Evolutionary conservation across 192 early-diverging fungal species (phyloP).

Genomic region (Entophlyctis luteolus): DNA sequence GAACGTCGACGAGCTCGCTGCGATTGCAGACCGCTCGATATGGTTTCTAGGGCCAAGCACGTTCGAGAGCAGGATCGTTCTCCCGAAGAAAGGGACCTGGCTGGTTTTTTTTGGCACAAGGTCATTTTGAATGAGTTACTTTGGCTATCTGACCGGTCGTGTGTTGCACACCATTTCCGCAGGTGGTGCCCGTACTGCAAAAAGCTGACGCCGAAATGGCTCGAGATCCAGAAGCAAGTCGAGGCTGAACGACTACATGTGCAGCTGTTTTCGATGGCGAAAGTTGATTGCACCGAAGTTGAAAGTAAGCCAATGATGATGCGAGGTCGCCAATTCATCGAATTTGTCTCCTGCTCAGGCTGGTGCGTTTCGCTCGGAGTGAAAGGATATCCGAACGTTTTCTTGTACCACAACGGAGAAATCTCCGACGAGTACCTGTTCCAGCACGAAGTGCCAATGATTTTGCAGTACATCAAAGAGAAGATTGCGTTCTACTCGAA

Average conservation of each 20-base stretch:
- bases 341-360: background rate
- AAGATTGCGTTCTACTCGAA: background rate
- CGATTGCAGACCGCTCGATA: slow-evolving; percentile 8
- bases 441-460: background rate
- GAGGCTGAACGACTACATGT: background rate
- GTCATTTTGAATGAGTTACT: background rate
- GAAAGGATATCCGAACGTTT: slow-evolving; percentile 21
- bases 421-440: slow-evolving; percentile 2
- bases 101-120: slow-evolving; percentile 2
- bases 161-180: background rate
- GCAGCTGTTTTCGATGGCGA: slow-evolving; percentile 20
- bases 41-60: slow-evolving; percentile 20
- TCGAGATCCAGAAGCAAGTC: slow-evolving; percentile 23
- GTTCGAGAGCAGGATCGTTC: slow-evolving; percentile 3
- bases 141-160: background rate
- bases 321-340: too few relatives aligned
- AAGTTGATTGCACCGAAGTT: slow-evolving; percentile 21
- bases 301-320: background rate
- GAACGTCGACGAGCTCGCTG: slow-evolving; percentile 14
- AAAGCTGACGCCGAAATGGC: slow-evolving; percentile 21
- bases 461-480: slow-evolving; percentile 9
- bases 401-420: slow-evolving; percentile 8
- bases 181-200: slow-evolving; percentile 31
- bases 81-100: background rate
- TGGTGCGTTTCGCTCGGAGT: slow-evolving; percentile 8